Evolutionary conservation across 192 early-diverging fungal species (phyloP).

Genomic region (Entomortierella lignicola): DNA sequence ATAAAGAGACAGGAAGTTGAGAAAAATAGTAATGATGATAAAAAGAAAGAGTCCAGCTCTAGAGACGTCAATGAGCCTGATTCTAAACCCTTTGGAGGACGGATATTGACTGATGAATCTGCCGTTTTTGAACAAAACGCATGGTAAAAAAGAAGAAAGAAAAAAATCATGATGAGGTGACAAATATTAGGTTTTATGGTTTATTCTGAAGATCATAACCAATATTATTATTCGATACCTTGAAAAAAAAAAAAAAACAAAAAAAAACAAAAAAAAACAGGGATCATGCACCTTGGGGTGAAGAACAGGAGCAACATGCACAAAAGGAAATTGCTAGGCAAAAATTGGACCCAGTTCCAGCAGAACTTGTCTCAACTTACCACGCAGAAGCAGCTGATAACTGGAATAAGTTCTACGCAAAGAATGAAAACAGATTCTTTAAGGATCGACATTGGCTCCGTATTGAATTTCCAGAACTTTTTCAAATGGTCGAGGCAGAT

Average conservation of each 20-base stretch:
- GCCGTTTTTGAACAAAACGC: slow-evolving; percentile 93
- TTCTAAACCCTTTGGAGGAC: slow-evolving; percentile 75
- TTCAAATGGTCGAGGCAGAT: slow-evolving; percentile 54
- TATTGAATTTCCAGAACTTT: slow-evolving; percentile 93
- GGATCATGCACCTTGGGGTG: slow-evolving; percentile 94
- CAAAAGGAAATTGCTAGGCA: slow-evolving; percentile 81
- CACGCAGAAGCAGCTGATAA: slow-evolving; percentile 63
- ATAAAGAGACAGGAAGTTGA: slow-evolving; percentile 12
- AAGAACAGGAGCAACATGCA: slow-evolving; percentile 85
- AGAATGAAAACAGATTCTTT: slow-evolving; percentile 92
- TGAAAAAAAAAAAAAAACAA: background rate
- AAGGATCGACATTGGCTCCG: slow-evolving; percentile 97
- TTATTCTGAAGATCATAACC: background rate
- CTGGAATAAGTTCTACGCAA: slow-evolving; percentile 87
- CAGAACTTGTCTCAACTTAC: slow-evolving; percentile 60
- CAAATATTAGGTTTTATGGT: too few relatives aligned
- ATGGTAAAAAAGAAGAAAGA: slow-evolving; percentile 70
- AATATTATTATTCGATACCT: background rate
- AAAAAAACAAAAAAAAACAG: slow-evolving; percentile 52
- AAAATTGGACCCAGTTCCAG: slow-evolving; percentile 72
- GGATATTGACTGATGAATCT: slow-evolving; percentile 77
- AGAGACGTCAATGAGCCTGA: slow-evolving; percentile 27
- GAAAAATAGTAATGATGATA: slow-evolving; percentile 6
- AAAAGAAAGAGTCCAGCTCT: slow-evolving; percentile 45
- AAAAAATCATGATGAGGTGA: background rate